Evolutionary conservation across 768 basidiomycete genomes (phyloP).

Genomic region (Lentinula raphanica): DNA sequence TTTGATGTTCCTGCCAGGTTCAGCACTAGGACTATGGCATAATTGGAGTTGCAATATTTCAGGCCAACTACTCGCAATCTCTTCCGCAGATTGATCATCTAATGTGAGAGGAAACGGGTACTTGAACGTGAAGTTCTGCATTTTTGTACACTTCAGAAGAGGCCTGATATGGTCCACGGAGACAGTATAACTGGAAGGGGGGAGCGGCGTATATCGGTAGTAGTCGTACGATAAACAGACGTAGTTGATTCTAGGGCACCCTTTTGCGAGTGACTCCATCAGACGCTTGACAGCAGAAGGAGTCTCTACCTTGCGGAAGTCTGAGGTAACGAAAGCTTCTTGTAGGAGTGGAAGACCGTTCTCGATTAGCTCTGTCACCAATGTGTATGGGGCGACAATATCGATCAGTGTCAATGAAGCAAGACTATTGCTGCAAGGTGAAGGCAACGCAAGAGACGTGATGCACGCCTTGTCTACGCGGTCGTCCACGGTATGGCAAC

Average conservation of each 20-base stretch:
- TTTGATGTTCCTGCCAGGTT: neutral
- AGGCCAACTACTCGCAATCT: neutral
- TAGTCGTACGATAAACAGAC: neutral
- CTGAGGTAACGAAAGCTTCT: neutral
- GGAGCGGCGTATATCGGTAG: neutral
- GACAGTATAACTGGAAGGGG: neutral
- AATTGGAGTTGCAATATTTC: neutral
- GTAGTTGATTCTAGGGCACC: neutral
- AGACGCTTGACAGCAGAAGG: neutral
- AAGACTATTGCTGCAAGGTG: neutral
- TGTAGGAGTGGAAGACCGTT: neutral
- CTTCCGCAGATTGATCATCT: neutral
- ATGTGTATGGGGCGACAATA: neutral
- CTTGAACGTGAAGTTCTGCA: neutral
- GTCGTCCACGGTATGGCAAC: too few relatives aligned
- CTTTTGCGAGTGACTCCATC: neutral
- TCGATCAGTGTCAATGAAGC: neutral
- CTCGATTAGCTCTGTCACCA: neutral
- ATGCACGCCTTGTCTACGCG: neutral
- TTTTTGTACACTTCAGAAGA: neutral
- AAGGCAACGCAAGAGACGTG: neutral
- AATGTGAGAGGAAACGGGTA: neutral
- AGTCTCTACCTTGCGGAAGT: neutral
- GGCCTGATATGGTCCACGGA: neutral
- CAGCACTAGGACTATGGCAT: neutral